These are phyloP conservation scores for Backusella luteola DNA, from an alignment of 192 early-diverging fungal species.

Conservation along the genomic window DNA sequence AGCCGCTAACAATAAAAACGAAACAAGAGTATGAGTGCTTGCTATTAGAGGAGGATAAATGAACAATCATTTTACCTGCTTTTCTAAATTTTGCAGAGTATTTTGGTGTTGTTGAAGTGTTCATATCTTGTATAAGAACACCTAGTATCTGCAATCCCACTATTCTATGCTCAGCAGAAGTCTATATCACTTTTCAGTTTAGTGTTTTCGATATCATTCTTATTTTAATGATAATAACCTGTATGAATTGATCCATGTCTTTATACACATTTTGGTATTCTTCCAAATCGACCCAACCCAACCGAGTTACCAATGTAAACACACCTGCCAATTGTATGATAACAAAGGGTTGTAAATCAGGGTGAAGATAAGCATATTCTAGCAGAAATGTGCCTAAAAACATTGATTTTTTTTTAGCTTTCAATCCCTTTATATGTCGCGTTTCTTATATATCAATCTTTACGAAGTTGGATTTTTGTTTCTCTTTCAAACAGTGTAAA, in stretches of 20 bases:
- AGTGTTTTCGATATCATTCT: background rate
- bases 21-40: too few relatives aligned
- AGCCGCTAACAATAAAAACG: slow-evolving; percentile 24
- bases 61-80: slow-evolving; percentile 38
- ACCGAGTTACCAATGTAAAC: slow-evolving; percentile 61
- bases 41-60: background rate
- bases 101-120: slow-evolving; percentile 51
- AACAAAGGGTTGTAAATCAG: slow-evolving; percentile 56
- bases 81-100: slow-evolving; percentile 69
- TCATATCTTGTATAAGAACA: slow-evolving; percentile 74
- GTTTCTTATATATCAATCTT: background rate
- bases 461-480: slow-evolving; percentile 30
- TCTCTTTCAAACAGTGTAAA: slow-evolving; percentile 28
- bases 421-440: background rate
- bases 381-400: slow-evolving; percentile 59
- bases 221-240: slow-evolving; percentile 33
- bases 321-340: slow-evolving; percentile 57
- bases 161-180: slow-evolving; percentile 50
- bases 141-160: slow-evolving; percentile 68
- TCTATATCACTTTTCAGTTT: slow-evolving; percentile 28
- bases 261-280: slow-evolving; percentile 59
- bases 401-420: background rate
- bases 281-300: slow-evolving; percentile 77
- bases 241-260: slow-evolving; percentile 53
- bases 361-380: slow-evolving; percentile 54